Base-by-base conservation (phyloP, 2,329 filamentous ascomycete genomes). In the Cladosporium sp. region DNA sequence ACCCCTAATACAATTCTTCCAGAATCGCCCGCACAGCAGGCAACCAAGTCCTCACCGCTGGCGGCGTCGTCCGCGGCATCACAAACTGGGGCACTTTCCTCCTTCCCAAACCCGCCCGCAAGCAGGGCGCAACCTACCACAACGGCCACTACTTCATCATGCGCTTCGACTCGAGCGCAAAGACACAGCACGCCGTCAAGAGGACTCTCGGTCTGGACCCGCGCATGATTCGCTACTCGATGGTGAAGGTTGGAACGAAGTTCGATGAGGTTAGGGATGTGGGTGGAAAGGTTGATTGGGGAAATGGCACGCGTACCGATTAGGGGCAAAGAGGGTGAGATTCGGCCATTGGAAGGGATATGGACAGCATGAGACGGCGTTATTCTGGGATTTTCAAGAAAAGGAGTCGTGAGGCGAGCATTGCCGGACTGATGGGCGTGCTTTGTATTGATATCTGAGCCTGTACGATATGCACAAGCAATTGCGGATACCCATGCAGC, bases 131-230 rank as follows among this genome's bases (percentile, higher is more conserved):
- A 72, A 88, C 88, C 70, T 90, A 98, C 85, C 87, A 87, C 70
- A 86, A 88, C 71, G 95, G 95, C 64, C 93, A 98, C 83, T 96
- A 99, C 85, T 99, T 99, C 79, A 91, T 96, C 75, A 91, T 99
- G 91, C 91, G 95, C 73, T 99, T 97, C 84, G 95, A 99, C 78
- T 82, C 90, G 65, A 90, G 89, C 66, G 81, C 88, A 8, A 79
- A 83, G 59, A 89, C 91, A 8, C 94, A 98, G 79, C 82, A 91
- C 70, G 84, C 88, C 51, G 86, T 99, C 48, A 86, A 89, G 67
- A 85, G 85, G 67, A 94, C 91, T 21, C 84, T 99, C 70, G 86
- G 87, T 59, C 84, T 96, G 71, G 95, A 99, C 80, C 94, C 95
- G 48, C 85, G 95, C 65, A 91, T 98, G 87, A 91, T 99, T 69